phyloP scores from a whole-genome alignment of 805 yeast species.

The Debaryomyces prosopidis region DNA sequence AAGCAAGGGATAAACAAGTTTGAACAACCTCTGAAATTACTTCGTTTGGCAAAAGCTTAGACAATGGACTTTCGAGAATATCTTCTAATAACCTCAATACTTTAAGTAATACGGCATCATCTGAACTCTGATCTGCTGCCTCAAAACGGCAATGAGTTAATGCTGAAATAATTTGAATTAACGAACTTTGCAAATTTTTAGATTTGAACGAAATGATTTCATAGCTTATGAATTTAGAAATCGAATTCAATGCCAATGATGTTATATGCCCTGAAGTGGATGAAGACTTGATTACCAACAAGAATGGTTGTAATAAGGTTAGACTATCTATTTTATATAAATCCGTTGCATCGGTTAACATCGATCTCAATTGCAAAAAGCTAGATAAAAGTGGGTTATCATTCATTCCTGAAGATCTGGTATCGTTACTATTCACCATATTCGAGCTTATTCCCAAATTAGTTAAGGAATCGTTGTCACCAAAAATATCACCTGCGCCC shows the following conservation, averaged over 20 bases:
- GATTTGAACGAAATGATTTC: constrained; percentile 60
- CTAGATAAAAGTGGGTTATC: constrained; percentile 70
- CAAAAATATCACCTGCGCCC: constrained; percentile 60
- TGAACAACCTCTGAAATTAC: constrained; percentile 86
- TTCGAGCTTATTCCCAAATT: constrained; percentile 23
- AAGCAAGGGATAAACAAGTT: constrained; percentile 87
- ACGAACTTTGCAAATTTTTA: constrained; percentile 53
- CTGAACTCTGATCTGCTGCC: constrained; percentile 88
- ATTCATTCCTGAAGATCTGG: constrained; percentile 5
- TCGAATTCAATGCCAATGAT: constrained; percentile 71
- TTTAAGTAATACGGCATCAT: constrained; percentile 85
- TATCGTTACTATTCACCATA: constrained; percentile 4
- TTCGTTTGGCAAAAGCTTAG: constrained; percentile 72
- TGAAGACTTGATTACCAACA: constrained; percentile 79
- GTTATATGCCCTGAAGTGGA: constrained; percentile 87
- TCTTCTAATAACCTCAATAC: constrained; percentile 73
- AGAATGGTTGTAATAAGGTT: constrained; percentile 82
- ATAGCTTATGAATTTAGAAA: constrained; percentile 71
- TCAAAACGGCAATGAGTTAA: constrained; percentile 94
- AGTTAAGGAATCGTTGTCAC: constrained; percentile 40
- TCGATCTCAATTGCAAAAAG: constrained; percentile 74
- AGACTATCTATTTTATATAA: constrained; percentile 64
- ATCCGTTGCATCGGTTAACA: constrained; percentile 54
- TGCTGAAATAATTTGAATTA: constrained; percentile 69
- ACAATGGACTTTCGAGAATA: constrained; percentile 63